A percentile compares a stretch with the other conserved stretches of the same genome.
Conservation (phyloP, 371 early-diverging fungal species). For the Syncephalis plumigaleata region DNA sequence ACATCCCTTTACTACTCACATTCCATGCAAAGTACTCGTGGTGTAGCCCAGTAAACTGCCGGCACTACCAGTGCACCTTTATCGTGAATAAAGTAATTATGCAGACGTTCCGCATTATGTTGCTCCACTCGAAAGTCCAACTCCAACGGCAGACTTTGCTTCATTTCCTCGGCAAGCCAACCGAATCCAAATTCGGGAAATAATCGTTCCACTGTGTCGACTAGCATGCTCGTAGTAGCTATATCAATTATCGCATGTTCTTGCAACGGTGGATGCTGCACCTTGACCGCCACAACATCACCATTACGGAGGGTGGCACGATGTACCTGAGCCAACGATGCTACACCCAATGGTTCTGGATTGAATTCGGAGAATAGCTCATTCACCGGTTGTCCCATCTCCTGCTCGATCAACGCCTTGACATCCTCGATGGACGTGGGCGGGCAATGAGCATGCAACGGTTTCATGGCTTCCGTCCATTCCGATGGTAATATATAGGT, state of each 20-base stretch:
- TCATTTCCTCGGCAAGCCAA: conserved; percentile 86
- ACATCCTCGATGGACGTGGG: conserved; percentile 50
- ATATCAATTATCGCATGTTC: conserved; percentile 65
- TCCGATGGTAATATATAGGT: conserved; percentile 74
- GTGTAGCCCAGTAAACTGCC: conserved; percentile 19
- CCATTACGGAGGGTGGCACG: conserved; percentile 35
- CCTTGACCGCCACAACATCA: conserved; percentile 71
- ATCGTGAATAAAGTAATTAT: conserved; percentile 30
- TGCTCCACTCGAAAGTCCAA: conserved; percentile 74
- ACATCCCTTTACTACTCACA: conserved; percentile 6
- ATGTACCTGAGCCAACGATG: conserved; percentile 77
- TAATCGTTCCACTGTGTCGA: conserved; percentile 34
- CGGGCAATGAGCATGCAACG: conserved; percentile 72
- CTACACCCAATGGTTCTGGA: conserved; percentile 58
- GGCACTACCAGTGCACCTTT: conserved; percentile 18
- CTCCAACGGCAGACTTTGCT: conserved; percentile 63
- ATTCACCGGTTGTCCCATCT: conserved; percentile 38
- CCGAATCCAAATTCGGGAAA: conserved; percentile 81
- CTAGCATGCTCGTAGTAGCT: conserved; percentile 41
- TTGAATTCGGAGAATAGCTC: conserved; percentile 56
- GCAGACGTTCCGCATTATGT: conserved; percentile 42
- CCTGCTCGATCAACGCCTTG: conserved; percentile 40
- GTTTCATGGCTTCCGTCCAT: conserved; percentile 72
- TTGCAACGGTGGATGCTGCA: conserved; percentile 73
- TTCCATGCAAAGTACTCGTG: conserved; percentile 28